Evolutionary conservation across 495 filamentous ascomycete genomes (phyloP).

Genomic region (Lasiosphaeriaceae sp.): DNA sequence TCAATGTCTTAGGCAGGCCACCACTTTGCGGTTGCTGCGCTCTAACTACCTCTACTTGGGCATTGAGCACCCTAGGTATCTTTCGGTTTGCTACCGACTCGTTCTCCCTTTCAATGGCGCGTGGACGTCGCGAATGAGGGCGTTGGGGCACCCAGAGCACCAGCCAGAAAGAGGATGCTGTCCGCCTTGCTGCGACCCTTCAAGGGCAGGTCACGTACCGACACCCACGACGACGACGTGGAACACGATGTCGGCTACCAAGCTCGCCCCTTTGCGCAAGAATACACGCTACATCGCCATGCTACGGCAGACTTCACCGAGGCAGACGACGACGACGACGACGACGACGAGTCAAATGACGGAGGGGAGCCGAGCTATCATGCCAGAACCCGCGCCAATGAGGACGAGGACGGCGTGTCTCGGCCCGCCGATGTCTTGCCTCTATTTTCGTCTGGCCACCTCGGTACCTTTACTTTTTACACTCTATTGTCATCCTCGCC

Average conservation of each 20-base stretch:
- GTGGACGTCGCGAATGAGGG: slow-evolving; percentile 15
- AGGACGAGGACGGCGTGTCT: slow-evolving; percentile 51
- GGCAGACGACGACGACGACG: slow-evolving; percentile 49
- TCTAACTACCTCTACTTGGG: too few species aligned
- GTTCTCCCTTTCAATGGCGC: slow-evolving; percentile 26
- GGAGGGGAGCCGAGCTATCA: slow-evolving; percentile 28
- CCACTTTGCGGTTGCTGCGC: too few species aligned
- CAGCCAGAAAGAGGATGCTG: slow-evolving; percentile 33
- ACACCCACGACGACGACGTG: slow-evolving; percentile 10
- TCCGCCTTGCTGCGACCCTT: slow-evolving; percentile 41
- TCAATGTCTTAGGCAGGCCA: too few species aligned
- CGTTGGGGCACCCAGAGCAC: slow-evolving; percentile 17
- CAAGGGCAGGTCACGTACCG: slow-evolving; percentile 25
- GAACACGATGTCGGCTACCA: slow-evolving; percentile 30
- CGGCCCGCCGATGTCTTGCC: slow-evolving; percentile 66
- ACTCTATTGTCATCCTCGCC: not conserved
- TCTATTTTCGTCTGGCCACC: slow-evolving; percentile 75
- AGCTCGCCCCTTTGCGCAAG: slow-evolving; percentile 28
- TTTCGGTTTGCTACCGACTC: not conserved
- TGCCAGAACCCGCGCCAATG: slow-evolving; percentile 21
- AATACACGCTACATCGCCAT: slow-evolving; percentile 40
- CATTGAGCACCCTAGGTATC: too few species aligned
- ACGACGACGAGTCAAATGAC: slow-evolving; percentile 41
- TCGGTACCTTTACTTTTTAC: slow-evolving; percentile 51
- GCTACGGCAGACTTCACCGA: slow-evolving; percentile 58